Conservation (phyloP, 805 yeast species). For the Ogataea corticis region DNA sequence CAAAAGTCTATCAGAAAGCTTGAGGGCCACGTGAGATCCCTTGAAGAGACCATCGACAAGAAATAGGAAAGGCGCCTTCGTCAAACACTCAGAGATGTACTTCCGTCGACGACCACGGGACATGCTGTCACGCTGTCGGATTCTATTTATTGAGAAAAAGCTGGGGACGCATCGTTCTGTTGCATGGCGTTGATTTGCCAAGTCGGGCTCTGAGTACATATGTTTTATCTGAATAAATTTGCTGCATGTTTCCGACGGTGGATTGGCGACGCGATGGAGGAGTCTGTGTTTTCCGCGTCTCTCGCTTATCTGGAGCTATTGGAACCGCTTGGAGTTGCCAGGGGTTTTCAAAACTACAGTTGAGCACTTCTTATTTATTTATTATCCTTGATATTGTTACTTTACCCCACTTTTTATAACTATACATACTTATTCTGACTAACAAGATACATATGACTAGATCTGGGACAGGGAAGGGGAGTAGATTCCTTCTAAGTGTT, state of each 20-base stretch:
- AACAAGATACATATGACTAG: too few relatives aligned
- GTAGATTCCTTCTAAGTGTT: too few relatives aligned
- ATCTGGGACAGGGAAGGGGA: too few relatives aligned
- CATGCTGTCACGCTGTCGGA: too few relatives aligned
- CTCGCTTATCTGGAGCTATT: too few relatives aligned
- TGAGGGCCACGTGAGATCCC: slow-evolving; percentile 65
- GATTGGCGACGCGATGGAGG: neutral
- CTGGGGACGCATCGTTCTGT: neutral
- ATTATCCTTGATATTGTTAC: too few relatives aligned
- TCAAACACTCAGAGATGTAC: neutral
- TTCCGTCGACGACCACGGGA: too few relatives aligned
- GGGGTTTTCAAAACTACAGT: too few relatives aligned
- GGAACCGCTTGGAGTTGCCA: too few relatives aligned
- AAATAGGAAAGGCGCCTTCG: slow-evolving; percentile 16
- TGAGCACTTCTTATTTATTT: too few relatives aligned
- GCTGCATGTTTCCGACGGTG: slow-evolving; percentile 7
- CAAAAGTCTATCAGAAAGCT: slow-evolving; percentile 66
- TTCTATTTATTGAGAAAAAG: slow-evolving; percentile 1
- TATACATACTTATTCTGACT: too few relatives aligned
- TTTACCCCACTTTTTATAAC: too few relatives aligned
- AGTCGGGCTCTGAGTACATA: slow-evolving; percentile 7
- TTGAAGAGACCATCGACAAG: slow-evolving; percentile 45
- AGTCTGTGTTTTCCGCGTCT: neutral
- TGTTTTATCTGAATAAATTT: slow-evolving; percentile 6
- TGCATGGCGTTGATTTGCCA: slow-evolving; percentile 1